Evolutionary conservation across 768 basidiomycete genomes (phyloP).

Genomic region (Rhizopogon roseolus): DNA sequence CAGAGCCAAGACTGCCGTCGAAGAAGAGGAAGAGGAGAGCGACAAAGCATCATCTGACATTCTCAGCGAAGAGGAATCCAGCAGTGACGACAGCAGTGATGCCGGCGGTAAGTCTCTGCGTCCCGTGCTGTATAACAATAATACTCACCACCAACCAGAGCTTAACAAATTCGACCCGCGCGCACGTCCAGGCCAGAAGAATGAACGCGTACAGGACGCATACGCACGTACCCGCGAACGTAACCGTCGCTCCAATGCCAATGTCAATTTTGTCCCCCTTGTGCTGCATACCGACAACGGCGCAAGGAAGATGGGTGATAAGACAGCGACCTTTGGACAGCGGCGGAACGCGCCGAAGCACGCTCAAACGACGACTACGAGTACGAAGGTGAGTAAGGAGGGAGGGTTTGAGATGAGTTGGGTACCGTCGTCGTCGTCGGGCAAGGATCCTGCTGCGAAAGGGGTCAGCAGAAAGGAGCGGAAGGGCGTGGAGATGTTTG

Average conservation of each 20-base stretch:
- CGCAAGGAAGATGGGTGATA: slow-evolving; percentile 30
- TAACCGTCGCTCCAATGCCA: slow-evolving; percentile 36
- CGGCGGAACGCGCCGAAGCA: slow-evolving; percentile 32
- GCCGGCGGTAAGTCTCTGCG: slow-evolving; percentile 43
- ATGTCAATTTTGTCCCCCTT: slow-evolving; percentile 65
- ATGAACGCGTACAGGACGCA: slow-evolving; percentile 41
- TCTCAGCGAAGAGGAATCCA: slow-evolving; percentile 43
- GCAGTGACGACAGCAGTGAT: slow-evolving; percentile 47
- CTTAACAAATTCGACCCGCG: slow-evolving; percentile 56
- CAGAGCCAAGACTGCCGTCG: slow-evolving; percentile 71
- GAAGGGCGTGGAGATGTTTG: slow-evolving; percentile 75
- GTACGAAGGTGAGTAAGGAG: slow-evolving; percentile 33
- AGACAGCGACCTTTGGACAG: slow-evolving; percentile 66
- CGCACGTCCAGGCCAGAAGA: slow-evolving; percentile 43
- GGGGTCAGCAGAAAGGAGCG: slow-evolving; percentile 25
- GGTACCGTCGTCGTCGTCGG: slow-evolving; percentile 47
- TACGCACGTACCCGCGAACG: slow-evolving; percentile 36
- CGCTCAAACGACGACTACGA: slow-evolving; percentile 11
- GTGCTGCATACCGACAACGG: slow-evolving; percentile 35
- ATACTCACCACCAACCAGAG: slow-evolving; percentile 26
- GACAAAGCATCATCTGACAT: slow-evolving; percentile 62
- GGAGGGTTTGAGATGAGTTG: slow-evolving; percentile 84
- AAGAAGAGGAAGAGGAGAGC: slow-evolving; percentile 87
- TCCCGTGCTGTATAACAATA: slow-evolving; percentile 10
- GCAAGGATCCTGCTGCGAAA: slow-evolving; percentile 23